Base-by-base conservation (phyloP, 2,329 filamentous ascomycete genomes). In the Gliomastix tumulicola region DNA sequence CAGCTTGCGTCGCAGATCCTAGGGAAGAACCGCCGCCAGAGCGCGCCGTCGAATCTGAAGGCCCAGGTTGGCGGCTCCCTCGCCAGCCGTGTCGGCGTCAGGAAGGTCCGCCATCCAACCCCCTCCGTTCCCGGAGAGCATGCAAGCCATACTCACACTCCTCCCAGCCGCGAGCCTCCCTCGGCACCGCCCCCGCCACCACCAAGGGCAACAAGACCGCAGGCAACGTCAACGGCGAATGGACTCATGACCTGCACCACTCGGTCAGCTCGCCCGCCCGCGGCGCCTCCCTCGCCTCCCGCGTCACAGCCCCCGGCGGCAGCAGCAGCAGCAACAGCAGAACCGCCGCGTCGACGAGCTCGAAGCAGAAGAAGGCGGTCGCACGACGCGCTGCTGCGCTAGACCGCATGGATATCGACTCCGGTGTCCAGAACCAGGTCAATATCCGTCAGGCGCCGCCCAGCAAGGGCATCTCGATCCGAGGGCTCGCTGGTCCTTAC, bases 401-500 rank as follows among this genome's bases (percentile, higher is more conserved):
- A 32, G 51, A 63, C 55, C 46, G 57, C 53, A 49, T 63, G 60
- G 48, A 65, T 49, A 41, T 56, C 45, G 44, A 56, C 31, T 38
- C 40, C 22, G 46, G 55, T 30, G 52, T 53, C 31, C 44, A 46
- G n/a, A 43, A 47, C 35, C 61, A 66, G 40, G 53, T 63, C 45
- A 65, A 61, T 40, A 47, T 59, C 33, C 40, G 49, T 34, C 47
- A 46, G 35, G 32, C 46, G 23, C 42, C 42, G n/a, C 46, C 40
- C 30, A 49, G 44, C 17, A 54, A 58, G 41, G 79, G 81, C 16
- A 72, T 90, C 32, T 79, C 72, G 23, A 89, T 92, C 45, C 70
- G 78, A 36, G 86, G 86, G n/a, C 64, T 82, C 8, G 80, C 80
- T 1, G 82, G 84, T 0, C 84, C 84, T 2, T 86, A 76, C 48